Evolutionary conservation across 495 filamentous ascomycete genomes (phyloP), one percentile per base, ranked within the genome.

Genomic region (Mytilinidion resinicola): DNA sequence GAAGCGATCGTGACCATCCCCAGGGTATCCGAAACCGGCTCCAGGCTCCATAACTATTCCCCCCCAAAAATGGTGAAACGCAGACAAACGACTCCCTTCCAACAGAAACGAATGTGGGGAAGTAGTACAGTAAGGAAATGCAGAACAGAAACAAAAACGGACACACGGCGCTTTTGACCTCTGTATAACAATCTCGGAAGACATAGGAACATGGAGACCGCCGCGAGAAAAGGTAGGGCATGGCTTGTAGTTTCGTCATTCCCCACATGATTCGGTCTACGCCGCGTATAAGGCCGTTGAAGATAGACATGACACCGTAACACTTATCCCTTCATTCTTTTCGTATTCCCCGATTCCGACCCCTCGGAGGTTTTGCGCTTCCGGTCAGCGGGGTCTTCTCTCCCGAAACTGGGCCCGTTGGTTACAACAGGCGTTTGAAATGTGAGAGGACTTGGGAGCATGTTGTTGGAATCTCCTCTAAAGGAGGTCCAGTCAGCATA

Each of bases 401-500:
- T 64, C 51, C 69, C 64, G 47, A 74, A 76, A 55, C 71, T 70
- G 10, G 72, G 68, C 33, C 63, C 72, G 20, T 76, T 86, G 19
- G 81, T 80, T 1, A 83, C 82, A 6, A 95, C 81, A 15, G 93
- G 93, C 5, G 93, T 97, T 34, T 86, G 87, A 72, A 96, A 96
- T 59, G 88, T 95, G 46, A 96, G 73, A 9, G 93, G 93, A 70
- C 89, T 95, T 0, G 91, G 91, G 38, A 97, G 78, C 64, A 92
- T 89, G 65, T 89, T 92, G 65, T 77, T 85, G 56, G 90, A 86
- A 36, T 81, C 4, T 72, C 81, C 78, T 3, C 25, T 30, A 30
- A 30, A 30, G 69, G 85, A 83, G 55, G 85, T 83, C 93, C 91
- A 96, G 60, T 96, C 91, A 0, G 89, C 84, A 70, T 95, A 97